These are phyloP conservation scores for Kodamaea sagamina DNA, from an alignment of 805 yeast species.

Conservation along the genomic window DNA sequence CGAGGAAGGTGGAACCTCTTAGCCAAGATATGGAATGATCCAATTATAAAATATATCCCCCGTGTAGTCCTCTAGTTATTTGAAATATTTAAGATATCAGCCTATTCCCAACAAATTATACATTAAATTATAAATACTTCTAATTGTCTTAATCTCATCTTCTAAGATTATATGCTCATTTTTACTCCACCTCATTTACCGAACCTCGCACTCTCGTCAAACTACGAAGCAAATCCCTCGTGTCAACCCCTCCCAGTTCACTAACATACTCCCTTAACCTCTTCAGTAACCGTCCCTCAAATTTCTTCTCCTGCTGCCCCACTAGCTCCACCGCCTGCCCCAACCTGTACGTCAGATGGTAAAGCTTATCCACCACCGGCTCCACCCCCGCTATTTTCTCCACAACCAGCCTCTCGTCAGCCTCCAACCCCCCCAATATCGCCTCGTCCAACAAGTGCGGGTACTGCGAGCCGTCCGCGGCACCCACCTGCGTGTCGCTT, in stretches of 20 bases:
- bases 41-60: too few species aligned
- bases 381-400: conserved; percentile 23
- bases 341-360: conserved; percentile 32
- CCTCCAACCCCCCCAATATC: conserved; percentile 16
- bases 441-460: conserved; percentile 19
- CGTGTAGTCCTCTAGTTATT: too few species aligned
- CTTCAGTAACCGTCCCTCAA: conserved; percentile 23
- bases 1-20: too few species aligned
- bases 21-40: too few species aligned
- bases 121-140: too few species aligned
- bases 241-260: neutral
- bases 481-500: conserved; percentile 14
- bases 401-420: conserved; percentile 15
- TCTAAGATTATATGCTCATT: too few species aligned
- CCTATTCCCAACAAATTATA: too few species aligned
- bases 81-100: too few species aligned
- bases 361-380: conserved; percentile 40
- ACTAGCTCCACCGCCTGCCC: conserved; percentile 27
- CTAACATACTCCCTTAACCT: conserved; percentile 21
- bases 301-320: conserved; percentile 19
- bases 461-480: conserved; percentile 17
- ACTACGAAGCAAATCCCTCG: conserved; percentile 4
- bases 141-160: too few species aligned
- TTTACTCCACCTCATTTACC: too few species aligned
- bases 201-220: conserved; percentile 7